Percentiles rank a stretch among this genome's conserved stretches.
These are phyloP conservation scores for Fusarium pilosicola DNA, from an alignment of 2,329 filamentous ascomycete genomes.

Conservation along the genomic window DNA sequence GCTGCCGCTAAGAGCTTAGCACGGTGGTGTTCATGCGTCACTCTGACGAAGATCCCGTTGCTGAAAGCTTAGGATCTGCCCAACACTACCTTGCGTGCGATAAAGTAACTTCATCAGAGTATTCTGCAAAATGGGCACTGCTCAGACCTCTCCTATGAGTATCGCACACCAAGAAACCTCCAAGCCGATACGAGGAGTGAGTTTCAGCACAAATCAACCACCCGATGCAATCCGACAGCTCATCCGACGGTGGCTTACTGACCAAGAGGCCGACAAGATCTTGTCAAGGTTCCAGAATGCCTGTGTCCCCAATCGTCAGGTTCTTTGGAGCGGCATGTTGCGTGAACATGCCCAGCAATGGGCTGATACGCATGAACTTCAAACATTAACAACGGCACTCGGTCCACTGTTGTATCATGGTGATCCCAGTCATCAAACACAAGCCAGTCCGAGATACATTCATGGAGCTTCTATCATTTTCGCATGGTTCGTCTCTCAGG, in stretches of 20 bases:
- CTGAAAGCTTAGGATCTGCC: fast-evolving
- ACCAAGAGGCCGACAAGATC: fast-evolving
- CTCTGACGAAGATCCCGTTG: neutral
- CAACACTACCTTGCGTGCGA: fast-evolving
- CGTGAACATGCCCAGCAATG: constrained; percentile 20
- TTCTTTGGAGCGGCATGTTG: constrained; percentile 34
- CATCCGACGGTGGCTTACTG: neutral
- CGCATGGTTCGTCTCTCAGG: constrained; percentile 18
- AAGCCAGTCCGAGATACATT: constrained; percentile 1
- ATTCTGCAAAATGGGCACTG: neutral
- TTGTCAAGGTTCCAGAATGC: neutral
- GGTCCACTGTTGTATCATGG: constrained; percentile 18
- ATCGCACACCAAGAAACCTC: neutral
- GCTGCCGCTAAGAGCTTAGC: no score
- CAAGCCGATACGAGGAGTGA: neutral
- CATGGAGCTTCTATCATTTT: constrained; percentile 36
- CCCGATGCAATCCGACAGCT: neutral
- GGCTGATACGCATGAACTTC: constrained; percentile 20
- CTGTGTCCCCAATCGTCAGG: constrained; percentile 7
- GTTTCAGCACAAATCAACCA: neutral
- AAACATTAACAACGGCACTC: constrained; percentile 30
- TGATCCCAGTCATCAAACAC: neutral
- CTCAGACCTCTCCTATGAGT: fast-evolving
- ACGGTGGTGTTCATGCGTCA: neutral
- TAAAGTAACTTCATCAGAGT: neutral